A percentile compares a stretch with the other conserved stretches of the same genome.
Conservation (phyloP, 164 flowering plant species). For the Piper longum region DNA sequence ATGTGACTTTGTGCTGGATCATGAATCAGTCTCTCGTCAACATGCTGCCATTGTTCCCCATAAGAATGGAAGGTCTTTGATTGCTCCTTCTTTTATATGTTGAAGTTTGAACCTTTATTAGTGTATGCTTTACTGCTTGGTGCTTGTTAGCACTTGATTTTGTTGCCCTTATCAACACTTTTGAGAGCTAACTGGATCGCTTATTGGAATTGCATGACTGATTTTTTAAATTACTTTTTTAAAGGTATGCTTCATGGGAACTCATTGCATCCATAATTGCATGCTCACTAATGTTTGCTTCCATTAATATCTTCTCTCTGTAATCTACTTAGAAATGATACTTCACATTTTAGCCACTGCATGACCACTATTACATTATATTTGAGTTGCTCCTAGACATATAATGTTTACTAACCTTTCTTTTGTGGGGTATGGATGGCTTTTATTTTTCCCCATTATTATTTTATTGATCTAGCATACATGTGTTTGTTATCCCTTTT, state of each 20-base stretch:
- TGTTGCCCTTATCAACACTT: too few species aligned
- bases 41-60: conserved; percentile 97
- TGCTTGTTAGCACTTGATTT: too few species aligned
- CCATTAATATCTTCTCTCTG: too few species aligned
- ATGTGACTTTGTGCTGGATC: conserved; percentile 98
- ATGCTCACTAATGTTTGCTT: too few species aligned
- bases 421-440: too few species aligned
- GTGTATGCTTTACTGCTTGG: neutral
- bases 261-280: neutral
- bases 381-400: neutral
- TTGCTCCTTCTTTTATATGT: neutral
- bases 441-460: too few species aligned
- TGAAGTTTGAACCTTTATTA: neutral
- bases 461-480: too few species aligned
- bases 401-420: too few species aligned
- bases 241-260: neutral
- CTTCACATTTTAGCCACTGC: neutral
- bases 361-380: neutral
- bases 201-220: neutral
- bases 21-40: conserved; percentile 93
- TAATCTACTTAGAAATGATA: too few species aligned
- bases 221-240: too few species aligned
- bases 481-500: too few species aligned
- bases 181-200: neutral
- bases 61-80: conserved; percentile 73